Base-by-base conservation (phyloP, 2,329 filamentous ascomycete species). In the Furcasterigmium sp. region DNA sequence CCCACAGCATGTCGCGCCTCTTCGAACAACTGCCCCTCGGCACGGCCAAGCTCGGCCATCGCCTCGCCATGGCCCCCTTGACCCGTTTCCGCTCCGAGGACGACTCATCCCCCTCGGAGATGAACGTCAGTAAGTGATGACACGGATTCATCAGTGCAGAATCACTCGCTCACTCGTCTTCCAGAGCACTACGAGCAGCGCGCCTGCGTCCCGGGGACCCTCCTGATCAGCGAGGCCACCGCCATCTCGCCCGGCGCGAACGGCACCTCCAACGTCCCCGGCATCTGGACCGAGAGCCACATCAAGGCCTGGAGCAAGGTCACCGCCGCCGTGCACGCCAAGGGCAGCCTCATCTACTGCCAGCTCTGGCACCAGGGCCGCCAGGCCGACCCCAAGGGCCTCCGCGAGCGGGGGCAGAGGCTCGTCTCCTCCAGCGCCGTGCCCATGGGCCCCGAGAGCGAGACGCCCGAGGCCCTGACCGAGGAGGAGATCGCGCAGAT, bases 291-390 rank as follows among this genome's bases (percentile, higher is more conserved):
- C 17, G 60, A 69, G 0, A 69, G 67, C n/a, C 79, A 84, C 46
- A 67, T 83, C 34, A 68, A 66, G 2, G 74, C 66, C 0, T 87
- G 82, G 83, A 77, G 72, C 48, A 61, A 69, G 13, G 64, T 86
- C 34, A 80, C 76, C 3, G 72, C 79, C 20, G 76, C 74, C 1
- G 79, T 87, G 1, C 84, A 87, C 56, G 67, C 66, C 18, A 82
- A 82, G 52, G 76, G 76, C 5, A 73, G 69, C 15, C 78, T 69
- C 52, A 80, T 85, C 47, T 85, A 72, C 60, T 63, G 73, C 21
- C 84, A 87, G 56, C 65, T 88, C 1, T 86, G 82, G 80, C 74
- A 75, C 2, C 62, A 80, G 0, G 82, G 84, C 8, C 73, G 84
- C 2, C 69, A 71, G 2, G 73, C 73, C 2, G 57, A 61, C 8